Base-by-base conservation (phyloP, 768 basidiomycete genomes). In the Leccinum disarticulatum region DNA sequence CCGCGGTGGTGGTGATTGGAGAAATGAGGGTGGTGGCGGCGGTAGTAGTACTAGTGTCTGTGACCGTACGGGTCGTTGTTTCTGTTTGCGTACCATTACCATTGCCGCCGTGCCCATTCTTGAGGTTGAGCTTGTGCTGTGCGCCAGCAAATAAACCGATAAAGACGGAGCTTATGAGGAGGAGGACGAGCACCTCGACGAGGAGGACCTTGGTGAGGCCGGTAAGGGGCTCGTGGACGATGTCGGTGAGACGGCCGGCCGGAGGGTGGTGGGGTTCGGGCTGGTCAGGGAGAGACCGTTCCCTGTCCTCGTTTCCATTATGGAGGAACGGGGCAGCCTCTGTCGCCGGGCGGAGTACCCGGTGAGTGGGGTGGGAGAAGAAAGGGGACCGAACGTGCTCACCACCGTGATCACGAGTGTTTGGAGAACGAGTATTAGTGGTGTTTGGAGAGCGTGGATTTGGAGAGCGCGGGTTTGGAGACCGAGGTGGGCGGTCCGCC, bases 121-220 rank as follows among this genome's bases (percentile, higher is more conserved):
- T 78, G n/a, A 80, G 67, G 61, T 83, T 83, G 55, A 94, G 80
- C 61, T 85, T 87, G 68, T 91, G 88, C 70, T 93, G 86, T 1
- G 88, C 87, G 10, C 97, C 97, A 33, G 93, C 89, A 73, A 95
- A 98, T 5, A 99, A 79, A 10, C 96, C 96, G 61, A 95, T 87
- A 74, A 96, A 95, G n/a, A 92, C 81, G 7, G 91, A 90, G 64
- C 84, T 87, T 52, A 93, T 80, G 50, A 98, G 81, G 14, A 98
- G 80, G 51, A 99, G 80, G 28, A 90, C 73, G 61, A 98, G 81
- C 0, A 84, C 82, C 50, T 91, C 77, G 19, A 87, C 78, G 11
- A 93, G 84, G 1, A 98, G 85, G 54, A 93, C 77, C 77, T 93
- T 90, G 53, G 93, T 87, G 61, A 97, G 82, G 22, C 88, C 80